Evolutionary conservation across 495 filamentous ascomycete genomes (phyloP).

Genomic region (Penicillium atrosanguineum): DNA sequence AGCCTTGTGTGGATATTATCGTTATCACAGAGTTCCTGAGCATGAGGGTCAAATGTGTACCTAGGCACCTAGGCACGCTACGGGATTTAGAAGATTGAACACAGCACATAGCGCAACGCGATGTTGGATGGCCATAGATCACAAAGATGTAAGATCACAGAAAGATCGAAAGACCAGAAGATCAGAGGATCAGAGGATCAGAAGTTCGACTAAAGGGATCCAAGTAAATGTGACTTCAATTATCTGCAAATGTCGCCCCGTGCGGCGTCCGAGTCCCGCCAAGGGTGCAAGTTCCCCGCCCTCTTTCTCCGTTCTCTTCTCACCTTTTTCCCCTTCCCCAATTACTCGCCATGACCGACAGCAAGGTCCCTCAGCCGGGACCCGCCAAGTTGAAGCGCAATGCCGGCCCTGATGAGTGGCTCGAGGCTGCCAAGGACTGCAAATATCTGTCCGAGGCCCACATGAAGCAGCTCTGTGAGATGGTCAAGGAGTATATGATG

Average conservation of each 20-base stretch:
- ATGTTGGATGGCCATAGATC: too few species aligned
- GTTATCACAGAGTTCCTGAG: too few species aligned
- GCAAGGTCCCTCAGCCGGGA: constrained; percentile 80
- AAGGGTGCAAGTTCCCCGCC: constrained; percentile 12
- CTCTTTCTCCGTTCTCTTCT: neutral
- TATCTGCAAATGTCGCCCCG: constrained; percentile 5
- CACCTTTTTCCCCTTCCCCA: constrained; percentile 9
- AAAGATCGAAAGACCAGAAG: too few species aligned
- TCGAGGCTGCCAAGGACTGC: constrained; percentile 91
- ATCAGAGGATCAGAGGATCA: neutral
- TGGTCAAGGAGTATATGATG: constrained; percentile 97
- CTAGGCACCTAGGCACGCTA: too few species aligned
- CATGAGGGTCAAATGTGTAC: too few species aligned
- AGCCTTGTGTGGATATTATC: too few species aligned
- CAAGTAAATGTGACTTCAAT: neutral
- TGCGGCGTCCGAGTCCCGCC: constrained; percentile 17
- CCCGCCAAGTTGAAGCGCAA: constrained; percentile 78
- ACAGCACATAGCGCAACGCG: too few species aligned
- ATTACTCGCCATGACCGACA: constrained; percentile 40
- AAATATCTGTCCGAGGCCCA: constrained; percentile 91
- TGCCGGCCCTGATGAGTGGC: constrained; percentile 93
- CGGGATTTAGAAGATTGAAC: too few species aligned
- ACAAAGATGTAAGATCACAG: too few species aligned
- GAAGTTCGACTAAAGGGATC: neutral
- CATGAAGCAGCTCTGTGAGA: constrained; percentile 99